Evolutionary conservation across 768 basidiomycete species (phyloP).

Genomic region (Boletus rubescentipes): DNA sequence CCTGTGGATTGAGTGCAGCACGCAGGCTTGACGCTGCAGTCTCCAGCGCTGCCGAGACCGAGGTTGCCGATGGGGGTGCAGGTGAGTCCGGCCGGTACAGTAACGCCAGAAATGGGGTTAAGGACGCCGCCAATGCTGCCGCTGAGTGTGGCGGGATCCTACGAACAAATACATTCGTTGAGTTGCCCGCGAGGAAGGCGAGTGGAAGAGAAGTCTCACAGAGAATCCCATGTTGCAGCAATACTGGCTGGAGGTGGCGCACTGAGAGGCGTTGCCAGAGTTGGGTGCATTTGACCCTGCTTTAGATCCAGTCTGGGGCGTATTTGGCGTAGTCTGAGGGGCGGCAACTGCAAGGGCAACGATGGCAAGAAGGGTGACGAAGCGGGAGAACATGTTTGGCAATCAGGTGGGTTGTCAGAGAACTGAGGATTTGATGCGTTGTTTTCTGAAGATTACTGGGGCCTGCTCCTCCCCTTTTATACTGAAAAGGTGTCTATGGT

Average conservation of each 20-base stretch:
- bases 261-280: too few relatives aligned
- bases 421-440: not conserved
- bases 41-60: too few relatives aligned
- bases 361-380: conserved; percentile 6
- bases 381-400: conserved; percentile 7
- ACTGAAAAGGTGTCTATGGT: too few relatives aligned
- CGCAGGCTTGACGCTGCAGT: too few relatives aligned
- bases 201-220: not conserved
- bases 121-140: not conserved
- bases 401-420: not conserved
- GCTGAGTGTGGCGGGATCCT: not conserved
- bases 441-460: not conserved
- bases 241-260: not conserved
- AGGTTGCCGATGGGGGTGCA: too few relatives aligned
- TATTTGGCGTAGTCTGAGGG: conserved; percentile 1
- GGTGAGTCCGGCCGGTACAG: too few relatives aligned
- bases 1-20: too few relatives aligned
- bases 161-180: not conserved
- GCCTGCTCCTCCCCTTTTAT: too few relatives aligned
- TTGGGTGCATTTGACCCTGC: too few relatives aligned
- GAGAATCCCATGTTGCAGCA: not conserved
- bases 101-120: not conserved
- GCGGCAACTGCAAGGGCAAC: conserved; percentile 7
- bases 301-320: too few relatives aligned
- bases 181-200: not conserved